Evolutionary conservation across 768 basidiomycete species (phyloP).

Genomic region (Terana coerulea): DNA sequence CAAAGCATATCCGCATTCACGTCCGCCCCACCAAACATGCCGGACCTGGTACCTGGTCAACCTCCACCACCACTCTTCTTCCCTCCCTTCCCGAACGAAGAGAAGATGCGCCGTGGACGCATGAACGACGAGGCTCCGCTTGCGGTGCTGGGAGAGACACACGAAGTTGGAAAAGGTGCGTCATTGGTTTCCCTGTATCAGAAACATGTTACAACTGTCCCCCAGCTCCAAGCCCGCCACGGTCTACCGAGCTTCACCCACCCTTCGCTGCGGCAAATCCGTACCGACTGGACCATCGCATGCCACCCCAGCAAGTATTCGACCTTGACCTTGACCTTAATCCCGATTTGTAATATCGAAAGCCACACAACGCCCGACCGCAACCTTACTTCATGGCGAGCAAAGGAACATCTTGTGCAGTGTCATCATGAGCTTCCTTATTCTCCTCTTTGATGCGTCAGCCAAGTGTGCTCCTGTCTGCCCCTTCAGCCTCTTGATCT

Average conservation of each 20-base stretch:
- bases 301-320: slow-evolving; percentile 55
- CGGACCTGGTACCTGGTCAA: slow-evolving; percentile 69
- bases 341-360: slow-evolving; percentile 56
- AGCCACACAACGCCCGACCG: not conserved
- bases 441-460: too few species aligned
- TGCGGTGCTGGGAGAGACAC: slow-evolving; percentile 75
- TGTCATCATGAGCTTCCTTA: too few species aligned
- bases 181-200: slow-evolving; percentile 7
- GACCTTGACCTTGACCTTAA: slow-evolving; percentile 84
- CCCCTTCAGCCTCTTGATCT: not conserved
- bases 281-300: slow-evolving; percentile 67
- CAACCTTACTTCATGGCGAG: too few species aligned
- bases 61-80: slow-evolving; percentile 79
- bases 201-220: slow-evolving; percentile 7
- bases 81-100: slow-evolving; percentile 89
- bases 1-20: slow-evolving; percentile 84
- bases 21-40: slow-evolving; percentile 86
- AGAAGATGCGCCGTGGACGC: slow-evolving; percentile 82
- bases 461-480: not conserved
- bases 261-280: slow-evolving; percentile 55
- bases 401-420: too few species aligned
- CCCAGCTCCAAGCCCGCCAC: slow-evolving; percentile 63
- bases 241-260: slow-evolving; percentile 40
- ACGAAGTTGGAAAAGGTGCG: slow-evolving; percentile 75
- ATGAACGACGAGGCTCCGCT: slow-evolving; percentile 80